Base-by-base conservation (phyloP, 1,284 basidiomycete genomes). In the Rhodotorula sp. region DNA sequence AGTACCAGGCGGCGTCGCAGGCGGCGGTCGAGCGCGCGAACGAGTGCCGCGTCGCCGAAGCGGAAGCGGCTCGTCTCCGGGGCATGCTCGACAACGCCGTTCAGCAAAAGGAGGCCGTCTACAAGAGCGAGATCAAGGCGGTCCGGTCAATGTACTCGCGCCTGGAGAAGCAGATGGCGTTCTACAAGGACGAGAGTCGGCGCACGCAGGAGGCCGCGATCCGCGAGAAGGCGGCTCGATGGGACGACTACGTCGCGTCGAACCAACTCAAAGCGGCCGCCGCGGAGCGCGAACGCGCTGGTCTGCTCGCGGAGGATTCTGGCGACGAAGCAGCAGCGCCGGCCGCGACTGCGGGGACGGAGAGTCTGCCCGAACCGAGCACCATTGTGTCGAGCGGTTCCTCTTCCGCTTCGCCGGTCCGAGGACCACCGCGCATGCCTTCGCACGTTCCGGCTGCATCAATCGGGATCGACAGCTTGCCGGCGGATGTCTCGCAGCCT, bases 21-120 rank as follows among this genome's bases (percentile, higher is more conserved):
- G 75, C 75, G 0, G 75, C 75, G 0, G 66, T 71, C 55, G 71
- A 65, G n/a, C 66, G 75, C 5, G 75, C 75, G 28, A 65, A 64
- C 38, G 75, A 76, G 55, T 64, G 68, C 15, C 26, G 19, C 19
- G 47, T 64, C 6, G 75, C 75, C 18, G 75, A 76, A 50, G 67
- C 68, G 5, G 73, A 75, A 45, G 62, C 66, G 23, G 55, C 52
- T 5, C 60, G 66, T 15, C 59, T 76, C 5, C 54, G 58, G 19
- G 63, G 58, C 12, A 23, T 72, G 19, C 66, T 76, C 50, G 69
- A 68, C 12, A 34, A 54, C 18, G 75, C 73, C 2, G 19, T 76
- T 21, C 65, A 67, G 56, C 75, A 76, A 64, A 68, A 69, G 59
- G 71, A 66, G 26, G 14, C 64, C 3, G 60, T 72, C 34, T 62